Evolutionary conservation across 768 basidiomycete species (phyloP).

Genomic region (Lepiota venenata): DNA sequence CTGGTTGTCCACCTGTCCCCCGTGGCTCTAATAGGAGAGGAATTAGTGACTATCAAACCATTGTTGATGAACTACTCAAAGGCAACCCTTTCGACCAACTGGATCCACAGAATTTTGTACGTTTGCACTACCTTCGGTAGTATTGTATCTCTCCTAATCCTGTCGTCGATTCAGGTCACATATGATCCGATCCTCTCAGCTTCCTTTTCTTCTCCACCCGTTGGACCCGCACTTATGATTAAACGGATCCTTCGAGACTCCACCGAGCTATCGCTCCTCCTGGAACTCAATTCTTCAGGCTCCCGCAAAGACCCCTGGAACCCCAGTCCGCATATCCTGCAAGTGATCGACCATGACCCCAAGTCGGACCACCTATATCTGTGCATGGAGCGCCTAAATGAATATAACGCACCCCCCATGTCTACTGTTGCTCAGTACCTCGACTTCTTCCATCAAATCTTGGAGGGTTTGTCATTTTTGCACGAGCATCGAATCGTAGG

Average conservation of each 20-base stretch:
- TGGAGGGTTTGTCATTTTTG: slow-evolving; percentile 48
- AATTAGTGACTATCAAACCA: slow-evolving; percentile 18
- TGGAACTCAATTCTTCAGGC: slow-evolving; percentile 41
- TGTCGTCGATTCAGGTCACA: slow-evolving; percentile 21
- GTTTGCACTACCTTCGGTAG: not conserved
- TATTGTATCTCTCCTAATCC: not conserved
- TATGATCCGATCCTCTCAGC: slow-evolving; percentile 23
- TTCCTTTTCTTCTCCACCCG: slow-evolving; percentile 18
- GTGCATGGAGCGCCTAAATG: slow-evolving; percentile 41
- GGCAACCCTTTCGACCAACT: slow-evolving; percentile 19
- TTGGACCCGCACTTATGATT: slow-evolving; percentile 35
- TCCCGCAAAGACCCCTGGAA: slow-evolving; percentile 53
- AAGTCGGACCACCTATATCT: slow-evolving; percentile 31
- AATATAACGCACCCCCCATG: slow-evolving; percentile 44
- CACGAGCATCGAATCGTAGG: slow-evolving; percentile 42
- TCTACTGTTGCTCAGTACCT: slow-evolving; percentile 43
- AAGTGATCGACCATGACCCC: slow-evolving; percentile 36
- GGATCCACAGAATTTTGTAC: slow-evolving; percentile 20
- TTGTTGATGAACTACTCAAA: slow-evolving; percentile 20
- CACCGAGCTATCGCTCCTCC: slow-evolving; percentile 35
- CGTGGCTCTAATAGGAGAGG: slow-evolving; percentile 2
- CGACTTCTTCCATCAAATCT: slow-evolving; percentile 47
- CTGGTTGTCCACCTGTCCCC: slow-evolving; percentile 9
- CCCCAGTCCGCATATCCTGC: slow-evolving; percentile 43
- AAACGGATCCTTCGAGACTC: slow-evolving; percentile 33